Evolutionary conservation across 2,329 filamentous ascomycete genomes (phyloP), one percentile per base, ranked within the genome.

Genomic region (Xylaria sp.): DNA sequence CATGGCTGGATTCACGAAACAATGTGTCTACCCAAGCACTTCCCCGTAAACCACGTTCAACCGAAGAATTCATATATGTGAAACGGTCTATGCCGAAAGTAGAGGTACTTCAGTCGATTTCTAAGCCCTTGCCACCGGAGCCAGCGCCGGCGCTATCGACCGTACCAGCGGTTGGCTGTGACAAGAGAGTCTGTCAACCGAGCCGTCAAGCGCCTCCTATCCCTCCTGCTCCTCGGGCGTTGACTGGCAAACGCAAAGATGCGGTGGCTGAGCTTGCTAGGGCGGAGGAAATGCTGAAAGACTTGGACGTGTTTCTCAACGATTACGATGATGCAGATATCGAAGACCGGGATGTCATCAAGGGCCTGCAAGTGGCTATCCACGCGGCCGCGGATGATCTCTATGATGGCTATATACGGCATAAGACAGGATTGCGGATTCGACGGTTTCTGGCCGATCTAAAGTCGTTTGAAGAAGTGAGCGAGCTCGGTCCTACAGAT

Each of bases 381-480:
- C 81, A 81, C 4, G 85, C 85, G 10, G 84, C 84, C 4, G 85
- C 83, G 51, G 81, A 87, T 57, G 79, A 83, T 57, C 74, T 79
- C 35, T 78, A 86, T 2, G 83, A 87, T 68, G 77, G 77, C 0
- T 81, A 81, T 70, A 81, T 87, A 55, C 75, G 78, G 27, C 74
- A 80, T 21, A 78, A 79, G 62, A 86, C 83, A 0, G 85, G 85
- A 0, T 68, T 85, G 23, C 75, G 81, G 13, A 79, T 87, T 46
- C 79, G 85, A 33, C 79, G 79, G 6, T 85, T 87, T 62, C 70
- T 87, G 15, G 83, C 82, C 3, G 83, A 85, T 66, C 68, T 87
- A 37, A 81, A 79, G 67, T 77, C 77, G 0, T 79, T 86, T 44
- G 83, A 85, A 57, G 76, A 76, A 11, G 66, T 86, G 40, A 74